Evolutionary conservation across 108 stramenopile species (phyloP), one percentile per base, ranked within the genome.

Genomic region (Hondaea fermentalgiana): DNA sequence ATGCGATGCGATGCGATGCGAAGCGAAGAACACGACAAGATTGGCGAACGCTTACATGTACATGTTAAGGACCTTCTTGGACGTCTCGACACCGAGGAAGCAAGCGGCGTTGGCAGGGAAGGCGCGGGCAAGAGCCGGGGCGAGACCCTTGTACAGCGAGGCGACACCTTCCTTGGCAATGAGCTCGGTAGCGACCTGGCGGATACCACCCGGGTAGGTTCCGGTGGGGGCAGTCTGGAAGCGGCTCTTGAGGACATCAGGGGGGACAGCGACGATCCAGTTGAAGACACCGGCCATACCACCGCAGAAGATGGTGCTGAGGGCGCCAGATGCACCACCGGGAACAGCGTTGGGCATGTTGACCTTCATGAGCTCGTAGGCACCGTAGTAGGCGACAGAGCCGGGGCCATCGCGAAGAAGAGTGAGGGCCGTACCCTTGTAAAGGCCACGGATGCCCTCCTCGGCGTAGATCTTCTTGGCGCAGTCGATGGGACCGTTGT

Each of bases 61-160:
- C 89, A 69, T 59, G 89, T 72, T 5, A 14, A 90, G 42, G 25
- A 90, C 6, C 21, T 57, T 90, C 92, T 89, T 91, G 64, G 90
- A 72, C 5, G 97, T 87, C 91, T 97, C 97, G 87, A 96, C 95
- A 29, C 97, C 97, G 59, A 95, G 91, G 88, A 97, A 95, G 87
- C 97, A 97, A 1, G 96, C 96, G 6, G 97, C 97, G 92, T 97
- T 97, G 21, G 97, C 97, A 16, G 96, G 96, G 90, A 97, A 97
- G 14, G 97, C 97, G 51, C 96, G 92, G n/a, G 96, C 91, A 92
- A 97, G 91, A 21, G 96, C 96, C 6, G 97, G 96, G 23, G 91
- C 90, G 35, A 96, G 69, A n/a, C 97, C 97, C 64, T 91, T 92
- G 90, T 95, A 97, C 42, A 97, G 91, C n/a, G 95, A 95, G 12